Percentiles rank a stretch among this genome's conserved stretches.
phyloP scores from a whole-genome alignment of 2,329 filamentous ascomycete genomes.

The Fusarium sarcochroum region DNA sequence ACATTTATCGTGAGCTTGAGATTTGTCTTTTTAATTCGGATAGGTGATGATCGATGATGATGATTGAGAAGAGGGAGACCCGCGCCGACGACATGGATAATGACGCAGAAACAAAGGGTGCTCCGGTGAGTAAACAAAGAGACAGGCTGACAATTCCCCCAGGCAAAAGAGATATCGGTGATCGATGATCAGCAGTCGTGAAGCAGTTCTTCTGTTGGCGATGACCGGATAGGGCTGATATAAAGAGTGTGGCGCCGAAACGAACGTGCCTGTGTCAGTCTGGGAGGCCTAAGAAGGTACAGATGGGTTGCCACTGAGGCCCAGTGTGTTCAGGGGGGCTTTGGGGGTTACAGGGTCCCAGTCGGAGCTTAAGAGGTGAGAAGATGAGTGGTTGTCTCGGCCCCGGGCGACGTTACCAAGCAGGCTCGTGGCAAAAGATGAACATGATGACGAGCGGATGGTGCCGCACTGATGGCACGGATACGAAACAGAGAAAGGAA shows the following conservation, averaged over 20 bases:
- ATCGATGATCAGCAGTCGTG: conserved; percentile 10
- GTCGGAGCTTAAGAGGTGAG: conserved; percentile 37
- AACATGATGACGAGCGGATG: conserved; percentile 44
- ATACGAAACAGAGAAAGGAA: conserved; percentile 27
- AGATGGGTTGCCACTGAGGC: conserved; percentile 43
- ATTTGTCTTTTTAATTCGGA: conserved; percentile 37
- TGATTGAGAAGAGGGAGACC: conserved; percentile 31
- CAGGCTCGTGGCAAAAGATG: conserved; percentile 45
- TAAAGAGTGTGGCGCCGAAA: conserved; percentile 45
- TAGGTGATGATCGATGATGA: conserved; percentile 30
- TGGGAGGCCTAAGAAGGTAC: conserved; percentile 20
- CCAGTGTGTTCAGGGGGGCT: conserved; percentile 36
- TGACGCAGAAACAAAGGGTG: conserved; percentile 23
- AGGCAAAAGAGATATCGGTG: conserved; percentile 15
- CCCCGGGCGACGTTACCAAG: conserved; percentile 42
- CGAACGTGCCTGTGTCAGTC: conserved; percentile 15
- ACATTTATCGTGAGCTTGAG: conserved; percentile 65
- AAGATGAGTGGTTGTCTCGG: conserved; percentile 36
- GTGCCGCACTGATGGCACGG: conserved; percentile 30
- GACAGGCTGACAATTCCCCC: conserved; percentile 17
- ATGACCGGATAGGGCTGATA: conserved; percentile 49
- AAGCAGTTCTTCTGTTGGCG: conserved; percentile 19
- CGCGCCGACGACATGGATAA: conserved; percentile 46
- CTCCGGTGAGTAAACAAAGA: conserved; percentile 2
- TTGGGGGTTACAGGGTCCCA: conserved; percentile 36